Conservation (phyloP, 2,329 filamentous ascomycete species). For the Didymella lethalis region DNA sequence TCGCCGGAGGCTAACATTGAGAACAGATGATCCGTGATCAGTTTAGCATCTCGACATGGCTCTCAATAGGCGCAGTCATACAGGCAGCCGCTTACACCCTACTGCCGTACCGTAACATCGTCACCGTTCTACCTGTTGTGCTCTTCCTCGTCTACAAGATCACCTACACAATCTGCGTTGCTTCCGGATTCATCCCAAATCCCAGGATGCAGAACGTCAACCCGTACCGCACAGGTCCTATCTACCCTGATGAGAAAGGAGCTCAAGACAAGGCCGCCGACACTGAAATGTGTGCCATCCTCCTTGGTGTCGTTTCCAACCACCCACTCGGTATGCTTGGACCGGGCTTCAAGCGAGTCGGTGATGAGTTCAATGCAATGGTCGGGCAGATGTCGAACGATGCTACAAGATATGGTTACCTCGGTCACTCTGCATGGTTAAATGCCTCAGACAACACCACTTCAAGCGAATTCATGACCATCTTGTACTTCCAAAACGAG, state of each 20-base stretch:
- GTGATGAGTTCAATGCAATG: conserved; percentile 15
- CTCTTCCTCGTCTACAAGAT: conserved; percentile 20
- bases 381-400: conserved; percentile 1
- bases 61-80: conserved; percentile 17
- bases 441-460: conserved; percentile 10
- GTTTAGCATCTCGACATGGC: conserved; percentile 17
- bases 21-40: conserved; percentile 16
- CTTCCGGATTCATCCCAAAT: conserved; percentile 1
- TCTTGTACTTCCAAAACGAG: conserved; percentile 24
- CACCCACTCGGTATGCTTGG: conserved; percentile 24
- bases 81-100: conserved; percentile 14
- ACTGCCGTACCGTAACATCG: conserved; percentile 22
- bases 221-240: conserved; percentile 2
- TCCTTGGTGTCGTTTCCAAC: conserved; percentile 18
- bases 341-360: conserved; percentile 18
- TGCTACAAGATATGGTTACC: conserved; percentile 10
- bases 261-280: conserved; percentile 3
- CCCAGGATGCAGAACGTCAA: conserved; percentile 12
- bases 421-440: conserved; percentile 17
- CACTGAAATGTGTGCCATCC: conserved; percentile 18
- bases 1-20: neutral
- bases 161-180: conserved; percentile 4
- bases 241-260: conserved; percentile 18
- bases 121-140: conserved; percentile 17
- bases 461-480: conserved; percentile 17